Conservation (phyloP, 208 protist genomes). For the Crithidia expoeki region DNA sequence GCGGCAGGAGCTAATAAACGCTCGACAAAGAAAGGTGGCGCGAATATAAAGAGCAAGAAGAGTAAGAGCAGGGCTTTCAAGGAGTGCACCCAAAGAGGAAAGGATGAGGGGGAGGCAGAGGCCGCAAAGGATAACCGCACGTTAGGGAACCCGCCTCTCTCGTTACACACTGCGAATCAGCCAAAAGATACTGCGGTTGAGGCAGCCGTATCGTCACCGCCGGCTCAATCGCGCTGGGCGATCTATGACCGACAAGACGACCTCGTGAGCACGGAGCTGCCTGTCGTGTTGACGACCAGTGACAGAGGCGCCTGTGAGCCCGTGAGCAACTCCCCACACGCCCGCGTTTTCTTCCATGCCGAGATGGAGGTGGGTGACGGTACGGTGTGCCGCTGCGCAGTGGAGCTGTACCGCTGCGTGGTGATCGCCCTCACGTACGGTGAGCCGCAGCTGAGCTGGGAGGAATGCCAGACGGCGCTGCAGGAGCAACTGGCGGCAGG, state of each 20-base stretch:
- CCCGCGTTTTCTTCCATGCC: slow-evolving; percentile 39
- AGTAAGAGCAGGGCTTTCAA: slow-evolving; percentile 9
- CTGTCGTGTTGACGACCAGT: slow-evolving; percentile 8
- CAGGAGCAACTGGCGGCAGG: slow-evolving; percentile 8
- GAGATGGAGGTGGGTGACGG: slow-evolving; percentile 53
- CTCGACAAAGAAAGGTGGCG: slow-evolving; percentile 12
- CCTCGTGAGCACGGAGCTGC: slow-evolving; percentile 18
- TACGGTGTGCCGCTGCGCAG: slow-evolving; percentile 48
- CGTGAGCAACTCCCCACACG: slow-evolving; percentile 49
- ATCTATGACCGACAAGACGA: slow-evolving; percentile 29
- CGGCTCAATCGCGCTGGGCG: slow-evolving; percentile 4
- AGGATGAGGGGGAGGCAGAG: not conserved
- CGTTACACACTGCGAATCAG: too few species aligned
- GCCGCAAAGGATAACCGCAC: slow-evolving; percentile 3
- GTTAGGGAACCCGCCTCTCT: not conserved
- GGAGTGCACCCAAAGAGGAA: not conserved
- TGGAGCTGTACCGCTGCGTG: slow-evolving; percentile 73
- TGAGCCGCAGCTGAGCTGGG: slow-evolving; percentile 24
- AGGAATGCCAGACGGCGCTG: slow-evolving; percentile 15
- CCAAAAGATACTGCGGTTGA: too few species aligned
- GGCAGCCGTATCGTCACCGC: not conserved
- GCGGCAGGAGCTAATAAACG: slow-evolving; percentile 8
- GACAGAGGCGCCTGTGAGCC: slow-evolving; percentile 40
- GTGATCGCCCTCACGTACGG: slow-evolving; percentile 46
- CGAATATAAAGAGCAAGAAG: slow-evolving; percentile 31